Evolutionary conservation across 768 basidiomycete genomes (phyloP).

Genomic region (Rhizopogon vulgaris): DNA sequence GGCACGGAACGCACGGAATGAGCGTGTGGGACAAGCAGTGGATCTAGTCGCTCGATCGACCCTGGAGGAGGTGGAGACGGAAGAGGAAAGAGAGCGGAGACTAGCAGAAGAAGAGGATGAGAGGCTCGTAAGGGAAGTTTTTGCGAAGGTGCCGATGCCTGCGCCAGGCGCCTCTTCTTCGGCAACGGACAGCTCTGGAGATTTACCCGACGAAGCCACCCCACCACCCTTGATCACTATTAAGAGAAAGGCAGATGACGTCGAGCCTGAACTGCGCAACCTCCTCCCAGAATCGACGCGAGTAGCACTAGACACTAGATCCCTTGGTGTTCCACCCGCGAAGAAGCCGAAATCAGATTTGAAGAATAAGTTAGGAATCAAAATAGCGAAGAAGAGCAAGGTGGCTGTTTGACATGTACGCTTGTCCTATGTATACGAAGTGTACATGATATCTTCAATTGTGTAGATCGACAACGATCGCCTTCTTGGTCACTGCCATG

Average conservation of each 20-base stretch:
- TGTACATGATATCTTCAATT: conserved; percentile 20
- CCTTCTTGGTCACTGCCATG: conserved; percentile 22
- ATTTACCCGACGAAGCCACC: conserved; percentile 13
- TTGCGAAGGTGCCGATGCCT: conserved; percentile 62
- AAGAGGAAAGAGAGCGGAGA: conserved; percentile 66
- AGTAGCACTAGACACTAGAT: conserved; percentile 49
- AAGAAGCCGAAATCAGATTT: conserved; percentile 62
- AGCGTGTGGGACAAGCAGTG: conserved; percentile 71
- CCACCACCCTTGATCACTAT: conserved; percentile 49
- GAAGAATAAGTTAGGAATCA: conserved; percentile 69
- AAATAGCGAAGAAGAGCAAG: conserved; percentile 51
- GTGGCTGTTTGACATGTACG: conserved; percentile 18
- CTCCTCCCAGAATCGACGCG: conserved; percentile 63
- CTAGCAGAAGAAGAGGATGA: conserved; percentile 90
- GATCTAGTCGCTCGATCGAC: conserved; percentile 61
- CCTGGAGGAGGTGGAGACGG: conserved; percentile 66
- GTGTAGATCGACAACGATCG: conserved; percentile 41
- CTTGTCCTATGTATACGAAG: conserved; percentile 4
- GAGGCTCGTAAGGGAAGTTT: conserved; percentile 78
- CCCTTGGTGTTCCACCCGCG: conserved; percentile 30
- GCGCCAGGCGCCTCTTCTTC: conserved; percentile 15
- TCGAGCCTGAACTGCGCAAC: conserved; percentile 65
- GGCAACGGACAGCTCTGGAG: conserved; percentile 15
- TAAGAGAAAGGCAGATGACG: conserved; percentile 80
- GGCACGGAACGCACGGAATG: conserved; percentile 82